These are phyloP conservation scores for Cyclotella distinguenda DNA, from an alignment of 108 stramenopile species.

Conservation along the genomic window DNA sequence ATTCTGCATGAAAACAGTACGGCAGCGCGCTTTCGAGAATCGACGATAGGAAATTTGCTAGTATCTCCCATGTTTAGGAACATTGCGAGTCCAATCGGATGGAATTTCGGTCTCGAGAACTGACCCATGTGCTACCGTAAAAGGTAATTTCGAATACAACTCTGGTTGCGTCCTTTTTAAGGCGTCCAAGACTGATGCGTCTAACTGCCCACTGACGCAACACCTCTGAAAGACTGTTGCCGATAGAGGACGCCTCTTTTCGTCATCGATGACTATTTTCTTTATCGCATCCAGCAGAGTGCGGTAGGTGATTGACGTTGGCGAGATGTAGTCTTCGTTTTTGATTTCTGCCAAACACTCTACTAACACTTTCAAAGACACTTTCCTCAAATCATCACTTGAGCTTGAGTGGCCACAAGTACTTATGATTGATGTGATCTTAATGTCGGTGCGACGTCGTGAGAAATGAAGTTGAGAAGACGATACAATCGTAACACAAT, in stretches of 20 bases:
- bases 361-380: conserved; percentile 32
- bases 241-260: conserved; percentile 23
- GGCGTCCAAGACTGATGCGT: conserved; percentile 31
- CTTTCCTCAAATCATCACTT: conserved; percentile 7
- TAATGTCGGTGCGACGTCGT: neutral
- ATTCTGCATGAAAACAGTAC: neutral
- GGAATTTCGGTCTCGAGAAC: conserved; percentile 16
- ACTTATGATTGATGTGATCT: conserved; percentile 39
- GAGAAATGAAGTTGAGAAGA: neutral
- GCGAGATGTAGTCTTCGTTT: conserved; percentile 16
- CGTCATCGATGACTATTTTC: conserved; percentile 16
- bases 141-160: conserved; percentile 33
- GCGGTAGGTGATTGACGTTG: conserved; percentile 13
- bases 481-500: neutral
- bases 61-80: neutral
- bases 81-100: conserved; percentile 35
- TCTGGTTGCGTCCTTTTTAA: conserved; percentile 29
- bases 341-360: conserved; percentile 36
- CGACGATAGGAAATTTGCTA: too few relatives aligned
- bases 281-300: conserved; percentile 22
- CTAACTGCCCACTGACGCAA: conserved; percentile 29
- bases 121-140: neutral
- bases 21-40: too few relatives aligned
- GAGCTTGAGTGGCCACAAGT: conserved; percentile 28
- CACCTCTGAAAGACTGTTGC: conserved; percentile 41